Base-by-base conservation (phyloP, 192 early-diverging fungal genomes). In the Gonapodya sp. region DNA sequence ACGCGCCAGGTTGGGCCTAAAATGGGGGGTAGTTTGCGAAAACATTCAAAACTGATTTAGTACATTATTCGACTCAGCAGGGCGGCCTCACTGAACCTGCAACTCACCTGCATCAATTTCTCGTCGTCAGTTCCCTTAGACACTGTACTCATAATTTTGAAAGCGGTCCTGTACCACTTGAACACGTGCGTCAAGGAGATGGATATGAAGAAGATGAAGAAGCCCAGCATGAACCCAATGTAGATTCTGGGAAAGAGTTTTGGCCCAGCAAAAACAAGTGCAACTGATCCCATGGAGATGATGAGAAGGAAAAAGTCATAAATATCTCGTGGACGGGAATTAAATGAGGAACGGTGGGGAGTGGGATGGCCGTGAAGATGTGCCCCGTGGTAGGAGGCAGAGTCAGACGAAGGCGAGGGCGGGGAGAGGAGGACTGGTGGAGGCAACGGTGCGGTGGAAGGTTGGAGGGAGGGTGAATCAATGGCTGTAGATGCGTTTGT, bases 271-370 rank as follows among this genome's bases (percentile, higher is more conserved):
- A 84, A 82, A 1, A 88, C 73, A 0, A 86, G 34, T 1, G 87
- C 64, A 16, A 88, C 81, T 1, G 87, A 82, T 18, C 79, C 82
- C 18, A 88, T 74, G 18, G 87, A 86, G 33, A 84, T 73, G 77
- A 86, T 79, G 1, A 86, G 87, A 72, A 87, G 86, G 31, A 88
- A 84, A 16, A 88, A 73, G 78, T 88, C 87, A 81, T 87, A 87
- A 31, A 18, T 34, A 33, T 77, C 46, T 24, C 46, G 46, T 24
- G 46, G 46, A 24, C 46, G 46, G 8, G 46, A 8, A 24, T 64
- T 64, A 8, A 24, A 24, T 8, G 46, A 64, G 8, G 46, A 64
- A 16, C 46, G 46, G 24, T 64, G 46, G 8, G 46, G 46, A 24
- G 46, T 16, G 46, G 46, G 46, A 24, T 64, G 46, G 46, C 46